Evolutionary conservation across 306 rosid genomes (phyloP).

Genomic region (Rosa multiflora): DNA sequence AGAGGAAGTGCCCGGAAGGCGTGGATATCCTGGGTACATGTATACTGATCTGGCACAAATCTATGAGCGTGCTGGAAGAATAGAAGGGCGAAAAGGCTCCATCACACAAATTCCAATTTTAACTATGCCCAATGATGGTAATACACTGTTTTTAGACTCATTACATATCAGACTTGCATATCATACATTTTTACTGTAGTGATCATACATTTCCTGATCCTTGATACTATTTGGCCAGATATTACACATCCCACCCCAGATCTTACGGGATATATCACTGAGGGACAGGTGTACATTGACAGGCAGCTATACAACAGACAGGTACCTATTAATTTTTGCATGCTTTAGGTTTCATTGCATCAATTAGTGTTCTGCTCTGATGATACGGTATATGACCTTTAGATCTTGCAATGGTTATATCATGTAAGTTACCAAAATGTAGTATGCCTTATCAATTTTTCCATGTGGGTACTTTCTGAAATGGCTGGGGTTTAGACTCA

Average conservation of each 20-base stretch:
- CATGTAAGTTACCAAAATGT: background rate
- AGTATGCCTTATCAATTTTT: background rate
- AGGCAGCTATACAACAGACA: constrained; percentile 97
- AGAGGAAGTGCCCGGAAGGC: constrained; percentile 99
- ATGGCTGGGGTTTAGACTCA: background rate
- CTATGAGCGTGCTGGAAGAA: constrained; percentile 98
- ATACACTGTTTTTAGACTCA: constrained; percentile 2
- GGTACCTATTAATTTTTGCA: constrained; percentile 36
- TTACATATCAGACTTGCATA: constrained; percentile 19
- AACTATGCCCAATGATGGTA: constrained; percentile 99
- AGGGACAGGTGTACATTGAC: constrained; percentile 97
- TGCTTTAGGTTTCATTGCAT: background rate
- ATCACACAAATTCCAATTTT: constrained; percentile 97
- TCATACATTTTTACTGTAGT: constrained; percentile 21
- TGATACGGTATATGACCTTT: background rate
- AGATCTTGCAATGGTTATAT: constrained; percentile 1
- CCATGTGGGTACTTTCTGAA: background rate
- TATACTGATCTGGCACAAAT: constrained; percentile 99
- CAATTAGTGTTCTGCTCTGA: background rate
- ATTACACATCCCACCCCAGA: constrained; percentile 99
- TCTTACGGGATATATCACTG: constrained; percentile 98
- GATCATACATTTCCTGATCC: constrained; percentile 23
- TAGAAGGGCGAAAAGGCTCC: constrained; percentile 98
- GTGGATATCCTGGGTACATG: constrained; percentile 99
- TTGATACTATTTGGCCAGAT: constrained; percentile 47